These are phyloP conservation scores for Berkeleyomyces rouxiae DNA, from an alignment of 2,329 filamentous ascomycete species.

Conservation along the genomic window DNA sequence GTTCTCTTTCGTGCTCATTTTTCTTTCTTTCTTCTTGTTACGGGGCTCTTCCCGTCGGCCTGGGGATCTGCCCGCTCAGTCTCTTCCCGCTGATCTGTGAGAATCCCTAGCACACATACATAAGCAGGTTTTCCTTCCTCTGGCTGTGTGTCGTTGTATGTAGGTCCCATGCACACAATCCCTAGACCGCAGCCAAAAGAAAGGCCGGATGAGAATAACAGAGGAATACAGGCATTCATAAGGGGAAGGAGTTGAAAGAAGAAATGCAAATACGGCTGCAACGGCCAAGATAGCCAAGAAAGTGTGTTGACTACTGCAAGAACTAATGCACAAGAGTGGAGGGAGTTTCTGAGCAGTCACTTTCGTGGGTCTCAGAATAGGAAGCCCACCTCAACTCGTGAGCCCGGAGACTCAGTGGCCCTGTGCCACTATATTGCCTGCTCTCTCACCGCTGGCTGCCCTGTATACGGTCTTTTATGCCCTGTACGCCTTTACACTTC, in stretches of 20 bases:
- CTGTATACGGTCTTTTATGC: background rate
- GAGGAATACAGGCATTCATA: background rate
- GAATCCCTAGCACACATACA: background rate
- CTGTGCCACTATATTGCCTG: too few species aligned
- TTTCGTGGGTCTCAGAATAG: background rate
- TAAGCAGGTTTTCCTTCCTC: background rate
- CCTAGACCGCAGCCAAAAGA: background rate
- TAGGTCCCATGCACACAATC: background rate
- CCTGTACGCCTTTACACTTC: background rate
- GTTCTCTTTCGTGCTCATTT: background rate
- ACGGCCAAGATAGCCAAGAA: background rate
- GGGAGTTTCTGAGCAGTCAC: background rate
- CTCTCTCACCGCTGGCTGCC: background rate
- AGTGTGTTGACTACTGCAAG: constrained; percentile 1
- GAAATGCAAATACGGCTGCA: background rate
- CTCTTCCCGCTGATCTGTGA: background rate
- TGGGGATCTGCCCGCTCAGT: background rate
- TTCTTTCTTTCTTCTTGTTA: background rate
- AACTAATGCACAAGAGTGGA: background rate
- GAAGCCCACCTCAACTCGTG: too few species aligned
- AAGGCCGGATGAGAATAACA: background rate
- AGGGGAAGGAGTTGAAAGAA: background rate
- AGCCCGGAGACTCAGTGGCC: too few species aligned
- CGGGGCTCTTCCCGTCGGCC: background rate
- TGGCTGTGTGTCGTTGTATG: background rate